Evolutionary conservation across 2,329 filamentous ascomycete species (phyloP), one percentile per base, ranked within the genome.

Genomic region (Colletotrichum lindemuthianum): DNA sequence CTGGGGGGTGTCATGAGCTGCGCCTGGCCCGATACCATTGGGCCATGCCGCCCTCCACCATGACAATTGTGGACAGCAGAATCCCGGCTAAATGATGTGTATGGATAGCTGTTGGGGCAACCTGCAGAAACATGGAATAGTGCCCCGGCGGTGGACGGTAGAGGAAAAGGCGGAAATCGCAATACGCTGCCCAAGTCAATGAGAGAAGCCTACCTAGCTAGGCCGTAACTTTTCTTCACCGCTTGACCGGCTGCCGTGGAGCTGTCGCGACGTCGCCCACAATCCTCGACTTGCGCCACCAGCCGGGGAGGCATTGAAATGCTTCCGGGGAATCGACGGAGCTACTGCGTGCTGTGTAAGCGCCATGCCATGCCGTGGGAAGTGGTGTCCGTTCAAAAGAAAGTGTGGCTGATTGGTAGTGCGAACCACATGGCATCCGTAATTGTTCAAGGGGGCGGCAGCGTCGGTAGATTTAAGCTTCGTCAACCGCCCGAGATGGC

Each of bases 1-100:
- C 66, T 65, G 64, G 66, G 24, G 24, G 66, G 60, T 68, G 64
- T 67, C 59, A 68, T 59, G 66, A 44, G 55, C 59, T 60, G 49
- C 66, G 47, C 50, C 52, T 47, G 64, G 49, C 34, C 53, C 40
- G 55, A 43, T 39, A 51, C 64, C 55, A 67, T 68, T 66, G 66
- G 66, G 53, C 37, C 52, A 49, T 53, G 16, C 52, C 33, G 16
- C n/a, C 48, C 24, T 44, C 45, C 51, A 34, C 45, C 63, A 53
- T 48, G 47, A 51, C 8, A 65, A 59, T 36, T 57, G 63, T 66
- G 63, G 63, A 32, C 41, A 57, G 40, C 8, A 41, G 40, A 48
- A 63, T 54, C 63, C 63, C 63, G 63, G 59, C 53, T 59, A 66
- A 63, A 63, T 66, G 53, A 63, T 48, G 32, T 41, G 51, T 47